phyloP scores from a whole-genome alignment of 768 basidiomycete genomes.

The Lanmaoa pseudosensibilis region DNA sequence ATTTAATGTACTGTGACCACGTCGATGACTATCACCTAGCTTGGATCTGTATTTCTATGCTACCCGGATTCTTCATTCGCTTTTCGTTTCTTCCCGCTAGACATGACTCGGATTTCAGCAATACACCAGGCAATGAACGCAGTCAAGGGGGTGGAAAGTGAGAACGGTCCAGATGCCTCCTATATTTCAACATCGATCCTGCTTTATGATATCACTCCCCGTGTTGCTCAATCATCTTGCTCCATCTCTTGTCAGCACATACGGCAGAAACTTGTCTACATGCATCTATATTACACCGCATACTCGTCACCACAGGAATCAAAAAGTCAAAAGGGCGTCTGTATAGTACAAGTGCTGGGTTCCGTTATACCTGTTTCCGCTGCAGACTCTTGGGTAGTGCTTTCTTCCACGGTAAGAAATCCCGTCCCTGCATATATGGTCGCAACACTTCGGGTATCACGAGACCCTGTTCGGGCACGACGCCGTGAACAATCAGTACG shows the following conservation, averaged over 20 bases:
- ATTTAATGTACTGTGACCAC: slow-evolving; percentile 20
- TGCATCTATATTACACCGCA: not conserved
- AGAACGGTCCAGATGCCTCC: too few relatives aligned
- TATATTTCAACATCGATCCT: too few relatives aligned
- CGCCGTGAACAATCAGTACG: not conserved
- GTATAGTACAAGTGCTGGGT: not conserved
- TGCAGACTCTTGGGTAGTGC: slow-evolving; percentile 76
- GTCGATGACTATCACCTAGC: not conserved
- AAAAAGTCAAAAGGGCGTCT: not conserved
- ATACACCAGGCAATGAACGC: not conserved
- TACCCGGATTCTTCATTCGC: not conserved
- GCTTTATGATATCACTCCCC: too few relatives aligned
- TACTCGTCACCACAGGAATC: not conserved
- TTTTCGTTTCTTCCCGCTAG: not conserved
- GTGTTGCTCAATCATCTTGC: too few relatives aligned
- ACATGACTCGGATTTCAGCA: slow-evolving; percentile 4
- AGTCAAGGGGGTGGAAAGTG: not conserved
- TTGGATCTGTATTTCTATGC: slow-evolving; percentile 25
- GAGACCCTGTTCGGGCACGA: slow-evolving; percentile 65
- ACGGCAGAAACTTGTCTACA: too few relatives aligned
- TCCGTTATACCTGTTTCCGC: slow-evolving; percentile 58
- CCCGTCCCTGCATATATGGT: slow-evolving; percentile 95
- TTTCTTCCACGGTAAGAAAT: slow-evolving; percentile 84
- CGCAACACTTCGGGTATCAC: slow-evolving; percentile 85
- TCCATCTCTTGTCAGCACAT: too few relatives aligned